Percentiles rank a stretch among this genome's conserved stretches.
phyloP scores from a whole-genome alignment of 192 early-diverging fungal species.

The Umbelopsis vinacea region DNA sequence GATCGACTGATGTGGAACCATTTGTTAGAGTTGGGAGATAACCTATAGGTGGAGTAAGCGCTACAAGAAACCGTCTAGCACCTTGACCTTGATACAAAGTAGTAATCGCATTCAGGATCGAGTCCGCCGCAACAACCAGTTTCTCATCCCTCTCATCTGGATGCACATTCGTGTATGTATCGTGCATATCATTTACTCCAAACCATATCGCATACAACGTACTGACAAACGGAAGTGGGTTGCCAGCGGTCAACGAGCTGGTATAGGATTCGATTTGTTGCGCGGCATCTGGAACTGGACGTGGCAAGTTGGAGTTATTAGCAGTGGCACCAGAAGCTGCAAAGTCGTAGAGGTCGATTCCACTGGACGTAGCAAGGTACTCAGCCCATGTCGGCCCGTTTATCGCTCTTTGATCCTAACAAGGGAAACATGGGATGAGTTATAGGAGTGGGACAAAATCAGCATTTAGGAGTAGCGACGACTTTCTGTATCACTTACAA shows the following conservation, averaged over 20 bases:
- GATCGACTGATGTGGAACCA: background rate
- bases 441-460: background rate
- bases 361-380: background rate
- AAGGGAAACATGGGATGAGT: background rate
- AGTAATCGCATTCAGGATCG: background rate
- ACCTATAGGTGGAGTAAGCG: slow-evolving; percentile 1
- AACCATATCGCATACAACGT: slow-evolving; percentile 1
- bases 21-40: slow-evolving; percentile 15
- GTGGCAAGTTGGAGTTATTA: slow-evolving; percentile 6
- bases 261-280: background rate
- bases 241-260: background rate
- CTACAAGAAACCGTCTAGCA: background rate
- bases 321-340: slow-evolving; percentile 6
- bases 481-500: background rate
- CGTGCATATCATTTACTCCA: slow-evolving; percentile 1
- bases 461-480: background rate
- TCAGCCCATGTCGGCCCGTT: slow-evolving; percentile 18
- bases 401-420: background rate
- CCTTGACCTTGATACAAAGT: background rate
- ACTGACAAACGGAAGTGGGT: background rate
- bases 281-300: background rate
- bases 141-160: background rate
- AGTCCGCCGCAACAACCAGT: background rate
- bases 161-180: slow-evolving; percentile 5
- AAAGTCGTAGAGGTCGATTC: slow-evolving; percentile 12